These are phyloP conservation scores for Lactifluus echinatus DNA, from an alignment of 768 basidiomycete genomes.

Conservation along the genomic window DNA sequence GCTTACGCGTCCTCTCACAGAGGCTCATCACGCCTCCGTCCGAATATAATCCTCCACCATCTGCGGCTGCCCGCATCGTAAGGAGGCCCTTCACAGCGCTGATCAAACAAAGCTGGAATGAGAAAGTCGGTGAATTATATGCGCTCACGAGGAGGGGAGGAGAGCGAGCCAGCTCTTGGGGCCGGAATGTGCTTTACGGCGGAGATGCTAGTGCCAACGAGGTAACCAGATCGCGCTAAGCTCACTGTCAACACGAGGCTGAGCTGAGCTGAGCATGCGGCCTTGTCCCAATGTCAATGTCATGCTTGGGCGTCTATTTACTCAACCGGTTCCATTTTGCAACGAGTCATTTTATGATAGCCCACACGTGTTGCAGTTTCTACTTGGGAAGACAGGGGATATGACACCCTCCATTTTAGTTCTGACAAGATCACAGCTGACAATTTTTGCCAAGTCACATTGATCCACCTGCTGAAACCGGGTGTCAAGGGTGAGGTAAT, in stretches of 20 bases:
- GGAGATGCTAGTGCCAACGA: constrained; percentile 6
- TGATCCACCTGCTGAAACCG: not conserved
- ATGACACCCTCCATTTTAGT: not conserved
- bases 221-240: constrained; percentile 7
- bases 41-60: constrained; percentile 11
- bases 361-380: not conserved
- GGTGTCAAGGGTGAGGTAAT: not conserved
- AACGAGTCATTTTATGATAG: not conserved
- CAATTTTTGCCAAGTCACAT: not conserved
- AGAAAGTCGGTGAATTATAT: constrained; percentile 13
- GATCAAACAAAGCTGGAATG: constrained; percentile 18
- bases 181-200: constrained; percentile 39
- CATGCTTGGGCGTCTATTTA: not conserved
- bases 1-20: constrained; percentile 5
- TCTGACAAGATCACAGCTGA: not conserved
- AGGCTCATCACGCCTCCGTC: constrained; percentile 9
- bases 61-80: constrained; percentile 16
- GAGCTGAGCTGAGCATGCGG: not conserved
- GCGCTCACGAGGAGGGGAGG: constrained; percentile 8
- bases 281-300: not conserved
- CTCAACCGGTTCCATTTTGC: not conserved
- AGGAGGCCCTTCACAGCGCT: constrained; percentile 9
- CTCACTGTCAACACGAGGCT: not conserved
- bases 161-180: constrained; percentile 31
- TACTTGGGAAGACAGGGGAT: not conserved